Percentiles rank a stretch among this genome's conserved stretches.
phyloP scores from a whole-genome alignment of 371 early-diverging fungal genomes.

The Mucor racemosus region DNA sequence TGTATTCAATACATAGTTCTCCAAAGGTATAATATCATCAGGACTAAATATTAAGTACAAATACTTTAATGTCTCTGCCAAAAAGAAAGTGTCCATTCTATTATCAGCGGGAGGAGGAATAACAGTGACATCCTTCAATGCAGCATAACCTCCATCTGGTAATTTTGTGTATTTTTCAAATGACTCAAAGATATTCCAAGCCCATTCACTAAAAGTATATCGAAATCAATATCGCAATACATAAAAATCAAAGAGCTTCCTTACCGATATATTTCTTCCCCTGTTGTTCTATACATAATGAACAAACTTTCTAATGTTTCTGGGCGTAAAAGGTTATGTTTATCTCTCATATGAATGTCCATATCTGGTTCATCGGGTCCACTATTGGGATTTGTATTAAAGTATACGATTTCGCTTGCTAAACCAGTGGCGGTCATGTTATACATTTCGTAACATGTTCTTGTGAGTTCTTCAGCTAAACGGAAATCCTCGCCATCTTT shows the following conservation, averaged over 20 bases:
- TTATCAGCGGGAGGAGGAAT: constrained; percentile 61
- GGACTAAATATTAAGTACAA: constrained; percentile 86
- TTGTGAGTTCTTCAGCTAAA: constrained; percentile 77
- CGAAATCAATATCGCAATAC: background rate
- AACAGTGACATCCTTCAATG: constrained; percentile 72
- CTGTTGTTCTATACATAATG: constrained; percentile 82
- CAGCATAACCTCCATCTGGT: constrained; percentile 76
- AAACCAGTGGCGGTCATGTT: constrained; percentile 76
- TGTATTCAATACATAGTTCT: constrained; percentile 87
- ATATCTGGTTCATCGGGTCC: constrained; percentile 61
- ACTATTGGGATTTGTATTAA: constrained; percentile 36
- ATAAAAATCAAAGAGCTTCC: background rate
- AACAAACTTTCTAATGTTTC: constrained; percentile 93
- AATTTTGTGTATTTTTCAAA: constrained; percentile 82
- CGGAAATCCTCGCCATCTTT: constrained; percentile 62
- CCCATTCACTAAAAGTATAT: constrained; percentile 75
- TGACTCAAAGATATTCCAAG: constrained; percentile 85
- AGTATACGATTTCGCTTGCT: constrained; percentile 84
- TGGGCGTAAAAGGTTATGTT: constrained; percentile 79
- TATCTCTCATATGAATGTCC: constrained; percentile 61
- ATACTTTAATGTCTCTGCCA: constrained; percentile 96
- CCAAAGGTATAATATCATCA: constrained; percentile 70
- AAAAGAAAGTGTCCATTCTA: constrained; percentile 81
- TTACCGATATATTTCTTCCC: constrained; percentile 75
- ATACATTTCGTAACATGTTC: constrained; percentile 86